A percentile compares a stretch with the other conserved stretches of the same genome.
These are phyloP conservation scores for Persicaria tinctoria DNA, from an alignment of 148 eudicot species.

Conservation along the genomic window DNA sequence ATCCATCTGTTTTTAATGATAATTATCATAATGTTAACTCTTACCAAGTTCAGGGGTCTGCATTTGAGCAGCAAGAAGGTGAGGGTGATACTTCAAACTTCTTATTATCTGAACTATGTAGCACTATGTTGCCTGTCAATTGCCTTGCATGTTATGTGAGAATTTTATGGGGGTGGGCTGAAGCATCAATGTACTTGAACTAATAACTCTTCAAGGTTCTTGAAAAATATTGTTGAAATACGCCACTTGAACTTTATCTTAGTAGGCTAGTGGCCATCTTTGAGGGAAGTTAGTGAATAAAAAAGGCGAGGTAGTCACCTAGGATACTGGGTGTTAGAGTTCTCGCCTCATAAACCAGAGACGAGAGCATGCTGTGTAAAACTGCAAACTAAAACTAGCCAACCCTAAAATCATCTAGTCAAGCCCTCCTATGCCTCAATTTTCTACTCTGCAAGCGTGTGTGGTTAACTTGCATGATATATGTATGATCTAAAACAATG, in stretches of 20 bases:
- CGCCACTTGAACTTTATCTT: background rate
- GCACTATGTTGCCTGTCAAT: conserved; percentile 7
- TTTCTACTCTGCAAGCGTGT: background rate
- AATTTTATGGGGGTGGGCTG: background rate
- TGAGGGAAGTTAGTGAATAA: background rate
- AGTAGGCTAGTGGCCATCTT: background rate
- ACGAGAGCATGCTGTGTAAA: background rate
- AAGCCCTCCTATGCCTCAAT: background rate
- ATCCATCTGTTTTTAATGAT: conserved; percentile 44
- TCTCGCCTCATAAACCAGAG: background rate
- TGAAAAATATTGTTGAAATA: background rate
- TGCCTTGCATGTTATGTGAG: background rate
- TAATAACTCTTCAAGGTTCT: background rate
- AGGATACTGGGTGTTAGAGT: background rate
- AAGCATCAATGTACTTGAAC: background rate
- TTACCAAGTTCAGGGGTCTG: conserved; percentile 37
- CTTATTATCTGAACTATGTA: conserved; percentile 1
- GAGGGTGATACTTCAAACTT: conserved; percentile 18
- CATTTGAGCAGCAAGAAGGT: conserved; percentile 51
- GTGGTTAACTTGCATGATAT: background rate
- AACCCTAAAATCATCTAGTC: background rate
- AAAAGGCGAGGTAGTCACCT: background rate
- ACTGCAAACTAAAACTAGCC: background rate
- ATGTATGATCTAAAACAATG: background rate
- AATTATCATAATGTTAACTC: conserved; percentile 41